Evolutionary conservation across 2,329 filamentous ascomycete genomes (phyloP).

Genomic region (Aureobasidium sp.): DNA sequence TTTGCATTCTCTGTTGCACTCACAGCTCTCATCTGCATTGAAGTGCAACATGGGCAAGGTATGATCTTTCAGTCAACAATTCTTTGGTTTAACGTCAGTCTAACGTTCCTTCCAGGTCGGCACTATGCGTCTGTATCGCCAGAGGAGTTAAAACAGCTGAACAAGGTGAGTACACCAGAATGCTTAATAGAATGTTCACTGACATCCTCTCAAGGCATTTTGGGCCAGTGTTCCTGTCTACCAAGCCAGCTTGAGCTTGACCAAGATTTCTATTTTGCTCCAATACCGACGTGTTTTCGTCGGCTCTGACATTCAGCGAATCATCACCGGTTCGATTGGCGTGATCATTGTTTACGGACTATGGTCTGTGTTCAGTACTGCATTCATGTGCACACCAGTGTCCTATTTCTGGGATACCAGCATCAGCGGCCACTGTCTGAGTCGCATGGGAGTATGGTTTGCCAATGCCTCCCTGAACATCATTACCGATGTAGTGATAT

Average conservation of each 20-base stretch:
- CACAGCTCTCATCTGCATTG: slow-evolving; percentile 14
- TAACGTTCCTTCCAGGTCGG: background rate
- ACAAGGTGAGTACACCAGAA: slow-evolving; percentile 1
- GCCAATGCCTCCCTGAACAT: slow-evolving; percentile 31
- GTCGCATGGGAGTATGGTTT: slow-evolving; percentile 36
- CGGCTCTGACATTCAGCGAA: slow-evolving; percentile 29
- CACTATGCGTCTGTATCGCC: slow-evolving; percentile 1
- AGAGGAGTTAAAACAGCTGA: background rate
- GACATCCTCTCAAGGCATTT: slow-evolving; percentile 9
- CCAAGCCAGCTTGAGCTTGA: slow-evolving; percentile 30
- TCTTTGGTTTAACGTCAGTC: background rate
- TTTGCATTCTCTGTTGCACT: slow-evolving; percentile 14
- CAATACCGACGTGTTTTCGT: slow-evolving; percentile 43
- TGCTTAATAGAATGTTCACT: background rate
- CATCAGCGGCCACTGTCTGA: slow-evolving; percentile 31
- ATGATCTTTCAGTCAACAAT: background rate
- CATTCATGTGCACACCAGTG: slow-evolving; percentile 35
- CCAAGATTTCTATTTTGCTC: slow-evolving; percentile 40
- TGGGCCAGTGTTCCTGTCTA: slow-evolving; percentile 32
- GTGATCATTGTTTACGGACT: slow-evolving; percentile 27
- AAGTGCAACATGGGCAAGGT: slow-evolving; percentile 15
- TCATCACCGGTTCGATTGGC: slow-evolving; percentile 23
- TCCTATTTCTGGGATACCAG: slow-evolving; percentile 34
- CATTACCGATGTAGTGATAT: slow-evolving; percentile 29
- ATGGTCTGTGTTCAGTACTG: slow-evolving; percentile 28